phyloP scores from a whole-genome alignment of 371 early-diverging fungal species.

The Blyttiomyces sp. region DNA sequence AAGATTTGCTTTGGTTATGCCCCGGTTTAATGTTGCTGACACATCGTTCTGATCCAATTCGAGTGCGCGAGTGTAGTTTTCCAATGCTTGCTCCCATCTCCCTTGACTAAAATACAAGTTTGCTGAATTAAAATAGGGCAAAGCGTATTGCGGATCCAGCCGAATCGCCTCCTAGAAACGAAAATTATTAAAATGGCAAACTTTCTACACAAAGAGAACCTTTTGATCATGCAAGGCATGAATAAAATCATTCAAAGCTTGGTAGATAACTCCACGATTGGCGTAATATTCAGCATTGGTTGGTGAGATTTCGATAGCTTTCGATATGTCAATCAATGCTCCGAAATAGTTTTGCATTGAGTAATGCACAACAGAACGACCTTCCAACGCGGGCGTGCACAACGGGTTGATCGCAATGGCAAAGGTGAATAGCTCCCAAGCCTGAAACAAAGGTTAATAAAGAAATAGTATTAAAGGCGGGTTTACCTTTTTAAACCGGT shows the following conservation, averaged over 20 bases:
- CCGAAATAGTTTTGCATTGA: slow-evolving; percentile 40
- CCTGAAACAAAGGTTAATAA: slow-evolving; percentile 18
- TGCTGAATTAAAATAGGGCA: slow-evolving; percentile 46
- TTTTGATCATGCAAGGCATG: slow-evolving; percentile 48
- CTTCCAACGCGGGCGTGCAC: slow-evolving; percentile 48
- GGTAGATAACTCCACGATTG: slow-evolving; percentile 47
- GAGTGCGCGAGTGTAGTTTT: slow-evolving; percentile 29
- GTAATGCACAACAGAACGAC: slow-evolving; percentile 41
- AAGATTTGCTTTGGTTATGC: slow-evolving; percentile 40
- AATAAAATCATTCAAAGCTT: slow-evolving; percentile 36
- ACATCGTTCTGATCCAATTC: slow-evolving; percentile 21
- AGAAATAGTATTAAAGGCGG: not conserved
- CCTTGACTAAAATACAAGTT: slow-evolving; percentile 45
- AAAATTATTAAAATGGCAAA: not conserved
- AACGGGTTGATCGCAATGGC: slow-evolving; percentile 40
- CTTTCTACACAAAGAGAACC: slow-evolving; percentile 8
- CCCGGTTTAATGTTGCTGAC: slow-evolving; percentile 39
- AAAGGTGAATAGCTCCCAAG: slow-evolving; percentile 43
- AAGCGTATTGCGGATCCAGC: slow-evolving; percentile 30
- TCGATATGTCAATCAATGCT: slow-evolving; percentile 48
- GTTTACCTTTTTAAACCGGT: slow-evolving; percentile 29
- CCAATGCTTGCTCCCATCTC: slow-evolving; percentile 40
- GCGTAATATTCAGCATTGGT: slow-evolving; percentile 43
- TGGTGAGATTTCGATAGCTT: slow-evolving; percentile 42
- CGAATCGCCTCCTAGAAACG: slow-evolving; percentile 32